Base-by-base conservation (phyloP, 345 rosid genomes). In the Camelina neglecta region DNA sequence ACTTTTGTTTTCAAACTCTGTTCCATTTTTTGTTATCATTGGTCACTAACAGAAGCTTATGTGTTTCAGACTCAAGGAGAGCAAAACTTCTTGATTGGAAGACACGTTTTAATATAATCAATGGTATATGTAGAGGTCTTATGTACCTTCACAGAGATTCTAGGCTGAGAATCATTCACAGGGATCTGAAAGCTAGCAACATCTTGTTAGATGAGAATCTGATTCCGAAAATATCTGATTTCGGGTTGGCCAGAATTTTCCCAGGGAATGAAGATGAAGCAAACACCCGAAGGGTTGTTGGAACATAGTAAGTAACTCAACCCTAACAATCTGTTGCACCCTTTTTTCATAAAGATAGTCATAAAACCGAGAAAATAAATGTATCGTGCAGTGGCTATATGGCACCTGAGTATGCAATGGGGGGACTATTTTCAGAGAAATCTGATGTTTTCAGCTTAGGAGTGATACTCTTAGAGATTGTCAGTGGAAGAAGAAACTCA, bases 131-230 rank as follows among this genome's bases (percentile, higher is more conserved):
- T 54, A 74, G 86, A 83, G 88, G 85, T 8, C 83, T 83, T 2
- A 2, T 82, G n/a, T 83, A 83, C 69, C 83, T 87, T 36, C 88
- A 86, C 44, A 61, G 80, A 47, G 88, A 87, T 65, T 87, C 90
- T 1, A 81, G 86, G 67, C 71, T 86, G 26, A 68, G 79, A 18
- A 83, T 86, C 42, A 84, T 83, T 24, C 90, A 84, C 48, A 72
- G 88, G 44, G 90, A 86, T 76, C 51, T 86, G 7, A 86, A 82
- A 77, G 64, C 82, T 12, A 78, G 88, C 16, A 87, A 83, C 45
- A 79, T 87, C 39, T 72, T 87, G 68, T 81, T 87, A 44, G 90
- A 85, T 70, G 79, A 87, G 70, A 75, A 75, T 58, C 51, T 83
- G 41, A 81, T 80, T 31, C 86, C 88, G 1, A 85, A 77, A 47